phyloP scores from a whole-genome alignment of 495 filamentous ascomycete genomes.

The Tuber melanosporum region DNA sequence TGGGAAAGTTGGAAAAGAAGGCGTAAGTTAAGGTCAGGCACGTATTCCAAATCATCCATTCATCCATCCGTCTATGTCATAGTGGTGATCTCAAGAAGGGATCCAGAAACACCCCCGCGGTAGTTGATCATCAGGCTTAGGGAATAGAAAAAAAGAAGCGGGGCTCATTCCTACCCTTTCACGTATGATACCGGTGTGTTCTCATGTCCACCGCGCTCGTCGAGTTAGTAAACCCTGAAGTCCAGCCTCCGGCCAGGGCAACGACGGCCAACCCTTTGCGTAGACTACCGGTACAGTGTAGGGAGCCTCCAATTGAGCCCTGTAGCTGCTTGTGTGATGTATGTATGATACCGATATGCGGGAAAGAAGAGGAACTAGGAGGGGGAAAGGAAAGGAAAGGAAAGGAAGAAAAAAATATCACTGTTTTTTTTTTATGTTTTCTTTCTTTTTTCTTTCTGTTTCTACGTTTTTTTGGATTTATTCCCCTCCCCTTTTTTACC shows the following conservation, averaged over 20 bases:
- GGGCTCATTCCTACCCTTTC: not conserved
- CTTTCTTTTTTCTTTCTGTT: not conserved
- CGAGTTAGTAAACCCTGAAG: not conserved
- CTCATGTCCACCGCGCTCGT: not conserved
- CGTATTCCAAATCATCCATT: not conserved
- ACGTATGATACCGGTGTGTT: too few species aligned
- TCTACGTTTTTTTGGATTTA: not conserved
- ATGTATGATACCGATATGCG: not conserved
- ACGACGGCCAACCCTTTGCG: not conserved
- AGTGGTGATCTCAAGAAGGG: not conserved
- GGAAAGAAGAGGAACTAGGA: not conserved
- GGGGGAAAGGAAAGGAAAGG: not conserved
- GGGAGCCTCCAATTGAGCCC: not conserved
- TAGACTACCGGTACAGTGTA: not conserved
- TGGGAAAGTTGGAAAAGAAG: not conserved
- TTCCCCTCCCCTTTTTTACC: not conserved
- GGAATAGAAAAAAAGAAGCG: not conserved
- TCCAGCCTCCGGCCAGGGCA: not conserved
- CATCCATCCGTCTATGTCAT: not conserved
- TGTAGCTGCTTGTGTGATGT: not conserved
- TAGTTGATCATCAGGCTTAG: not conserved
- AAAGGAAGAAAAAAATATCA: not conserved
- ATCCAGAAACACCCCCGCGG: not conserved
- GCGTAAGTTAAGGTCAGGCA: not conserved
- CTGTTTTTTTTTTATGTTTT: not conserved